phyloP scores from a whole-genome alignment of 208 protist species.

The Trypanosomatidae sp. region DNA sequence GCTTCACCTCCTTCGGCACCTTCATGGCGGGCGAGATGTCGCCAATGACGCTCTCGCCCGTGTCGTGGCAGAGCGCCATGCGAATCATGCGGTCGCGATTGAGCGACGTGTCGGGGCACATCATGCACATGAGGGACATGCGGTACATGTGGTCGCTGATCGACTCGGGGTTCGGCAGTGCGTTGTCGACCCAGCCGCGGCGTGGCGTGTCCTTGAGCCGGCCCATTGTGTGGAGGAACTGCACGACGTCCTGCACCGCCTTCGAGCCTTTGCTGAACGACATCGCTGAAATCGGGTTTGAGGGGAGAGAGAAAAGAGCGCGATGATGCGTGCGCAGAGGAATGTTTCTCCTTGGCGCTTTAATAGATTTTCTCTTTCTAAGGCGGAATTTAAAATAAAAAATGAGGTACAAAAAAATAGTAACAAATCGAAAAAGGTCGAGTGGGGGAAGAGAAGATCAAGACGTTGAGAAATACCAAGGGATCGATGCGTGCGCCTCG shows the following conservation, averaged over 20 bases:
- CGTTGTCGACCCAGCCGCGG: constrained; percentile 89
- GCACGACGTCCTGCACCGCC: constrained; percentile 41
- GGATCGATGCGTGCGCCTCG: too few relatives aligned
- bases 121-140: constrained; percentile 91
- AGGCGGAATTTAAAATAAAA: too few relatives aligned
- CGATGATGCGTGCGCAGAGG: too few relatives aligned
- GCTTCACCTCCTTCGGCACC: constrained; percentile 82
- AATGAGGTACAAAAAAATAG: too few relatives aligned
- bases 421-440: too few relatives aligned
- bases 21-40: constrained; percentile 89
- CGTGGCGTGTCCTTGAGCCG: constrained; percentile 83
- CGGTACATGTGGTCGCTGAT: constrained; percentile 94
- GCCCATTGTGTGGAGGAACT: constrained; percentile 78
- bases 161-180: constrained; percentile 67
- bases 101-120: constrained; percentile 82
- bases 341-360: too few relatives aligned
- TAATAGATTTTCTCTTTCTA: too few relatives aligned
- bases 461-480: too few relatives aligned
- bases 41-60: constrained; percentile 86
- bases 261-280: constrained; percentile 17
- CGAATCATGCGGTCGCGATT: constrained; percentile 68
- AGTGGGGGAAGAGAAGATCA: too few relatives aligned
- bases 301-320: neutral
- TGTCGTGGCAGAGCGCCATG: constrained; percentile 91
- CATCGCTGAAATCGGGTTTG: too few relatives aligned